phyloP scores from a whole-genome alignment of 805 yeast genomes.

The Metschnikowia henanensis region DNA sequence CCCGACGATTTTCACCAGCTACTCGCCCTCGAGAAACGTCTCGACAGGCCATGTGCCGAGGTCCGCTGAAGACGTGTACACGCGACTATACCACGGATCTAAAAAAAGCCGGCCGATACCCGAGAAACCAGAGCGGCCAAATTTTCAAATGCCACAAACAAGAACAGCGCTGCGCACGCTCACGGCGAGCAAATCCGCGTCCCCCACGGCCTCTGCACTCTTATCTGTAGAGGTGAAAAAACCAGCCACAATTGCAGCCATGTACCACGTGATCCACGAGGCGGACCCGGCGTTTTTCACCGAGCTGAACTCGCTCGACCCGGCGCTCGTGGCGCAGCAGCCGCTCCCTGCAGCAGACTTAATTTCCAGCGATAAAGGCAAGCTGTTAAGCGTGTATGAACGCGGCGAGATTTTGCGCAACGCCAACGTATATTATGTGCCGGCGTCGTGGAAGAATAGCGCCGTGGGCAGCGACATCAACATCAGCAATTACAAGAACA shows the following conservation, averaged over 20 bases:
- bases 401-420: constrained; percentile 57
- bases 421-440: constrained; percentile 50
- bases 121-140: neutral
- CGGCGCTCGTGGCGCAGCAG: constrained; percentile 4
- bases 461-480: constrained; percentile 25
- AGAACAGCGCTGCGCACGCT: neutral
- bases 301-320: constrained; percentile 8
- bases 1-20: constrained; percentile 12
- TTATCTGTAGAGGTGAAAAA: no score
- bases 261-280: constrained; percentile 23
- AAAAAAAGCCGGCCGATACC: neutral
- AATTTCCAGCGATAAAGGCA: constrained; percentile 3
- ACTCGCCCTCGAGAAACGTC: constrained; percentile 11
- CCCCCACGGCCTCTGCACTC: neutral
- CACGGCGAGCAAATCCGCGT: neutral
- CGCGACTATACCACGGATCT: constrained; percentile 13
- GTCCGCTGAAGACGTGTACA: constrained; percentile 13
- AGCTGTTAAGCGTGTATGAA: constrained; percentile 52
- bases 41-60: constrained; percentile 7
- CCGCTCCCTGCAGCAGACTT: constrained; percentile 9
- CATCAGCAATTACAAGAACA: constrained; percentile 40
- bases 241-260: constrained; percentile 16
- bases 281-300: constrained; percentile 31
- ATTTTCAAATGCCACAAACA: neutral
- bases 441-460: constrained; percentile 22